Evolutionary conservation across 1,284 basidiomycete species (phyloP).

Genomic region (Pseudozyma tsukubaensis): DNA sequence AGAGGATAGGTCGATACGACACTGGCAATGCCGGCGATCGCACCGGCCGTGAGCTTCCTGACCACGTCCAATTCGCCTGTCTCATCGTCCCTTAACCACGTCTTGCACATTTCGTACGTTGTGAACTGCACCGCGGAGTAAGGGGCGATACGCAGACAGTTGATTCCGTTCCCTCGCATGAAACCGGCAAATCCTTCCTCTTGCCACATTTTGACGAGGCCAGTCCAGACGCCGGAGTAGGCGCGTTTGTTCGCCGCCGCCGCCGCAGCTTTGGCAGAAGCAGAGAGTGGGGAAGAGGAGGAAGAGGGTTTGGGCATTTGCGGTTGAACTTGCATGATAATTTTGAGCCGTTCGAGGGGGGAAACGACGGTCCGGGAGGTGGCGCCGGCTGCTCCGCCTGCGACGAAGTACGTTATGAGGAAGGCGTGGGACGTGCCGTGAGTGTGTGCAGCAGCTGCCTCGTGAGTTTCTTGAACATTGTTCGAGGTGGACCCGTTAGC

Average conservation of each 20-base stretch:
- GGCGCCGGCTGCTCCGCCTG: constrained; percentile 75
- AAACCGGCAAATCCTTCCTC: constrained; percentile 92
- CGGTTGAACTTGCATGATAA: constrained; percentile 78
- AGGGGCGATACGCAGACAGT: constrained; percentile 85
- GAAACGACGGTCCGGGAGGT: constrained; percentile 90
- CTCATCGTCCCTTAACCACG: constrained; percentile 62
- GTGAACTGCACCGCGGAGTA: constrained; percentile 90
- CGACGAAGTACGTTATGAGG: constrained; percentile 72
- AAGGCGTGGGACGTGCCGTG: constrained; percentile 40
- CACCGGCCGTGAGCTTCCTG: constrained; percentile 83
- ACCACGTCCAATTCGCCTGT: constrained; percentile 81
- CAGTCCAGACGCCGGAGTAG: constrained; percentile 62
- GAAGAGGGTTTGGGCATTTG: constrained; percentile 7
- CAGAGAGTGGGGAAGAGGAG: constrained; percentile 7
- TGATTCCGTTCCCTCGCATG: constrained; percentile 87
- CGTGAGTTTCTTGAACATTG: no score
- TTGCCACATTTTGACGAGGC: constrained; percentile 77
- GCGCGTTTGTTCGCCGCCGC: constrained; percentile 41
- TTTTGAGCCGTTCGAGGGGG: constrained; percentile 90
- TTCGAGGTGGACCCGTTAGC: constrained; percentile 2
- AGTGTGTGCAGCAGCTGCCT: neutral
- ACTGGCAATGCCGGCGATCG: constrained; percentile 88
- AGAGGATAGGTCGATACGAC: constrained; percentile 92
- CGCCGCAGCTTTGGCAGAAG: neutral
- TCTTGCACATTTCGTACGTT: constrained; percentile 86